Percentiles rank a stretch among this genome's conserved stretches.
phyloP scores from a whole-genome alignment of 257 asterid genomes.

The Nicotiana obtusifolia region DNA sequence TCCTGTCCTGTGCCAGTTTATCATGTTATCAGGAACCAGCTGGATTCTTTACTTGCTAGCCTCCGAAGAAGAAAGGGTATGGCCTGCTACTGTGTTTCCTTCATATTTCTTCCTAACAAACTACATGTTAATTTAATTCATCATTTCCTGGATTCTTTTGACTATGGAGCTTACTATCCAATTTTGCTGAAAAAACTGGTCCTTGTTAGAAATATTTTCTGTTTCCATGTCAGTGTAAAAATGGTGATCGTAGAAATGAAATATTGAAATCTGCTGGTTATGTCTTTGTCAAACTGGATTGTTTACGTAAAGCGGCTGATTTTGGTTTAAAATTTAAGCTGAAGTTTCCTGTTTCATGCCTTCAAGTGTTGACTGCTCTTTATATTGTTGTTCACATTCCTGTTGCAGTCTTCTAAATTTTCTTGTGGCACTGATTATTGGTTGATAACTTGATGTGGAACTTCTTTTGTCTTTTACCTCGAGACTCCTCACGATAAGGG shows the following conservation, averaged over 20 bases:
- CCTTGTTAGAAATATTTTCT: not conserved
- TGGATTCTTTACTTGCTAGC: conserved; percentile 46
- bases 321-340: not conserved
- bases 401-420: not conserved
- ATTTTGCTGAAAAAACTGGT: not conserved
- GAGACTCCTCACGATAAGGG: not conserved
- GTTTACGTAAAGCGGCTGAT: not conserved
- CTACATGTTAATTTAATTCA: not conserved
- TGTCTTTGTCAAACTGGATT: not conserved
- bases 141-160: not conserved
- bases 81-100: not conserved
- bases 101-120: not conserved
- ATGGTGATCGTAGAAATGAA: too few species aligned
- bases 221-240: too few species aligned
- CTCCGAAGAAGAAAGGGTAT: conserved; percentile 46
- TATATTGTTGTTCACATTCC: not conserved
- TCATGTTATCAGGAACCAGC: conserved; percentile 47
- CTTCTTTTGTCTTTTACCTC: not conserved
- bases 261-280: not conserved
- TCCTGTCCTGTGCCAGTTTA: conserved; percentile 76
- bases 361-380: not conserved
- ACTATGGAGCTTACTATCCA: not conserved
- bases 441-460: not conserved
- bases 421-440: not conserved
- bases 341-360: not conserved